Evolutionary conservation across 1,139 yeast species (phyloP).

Genomic region (Suhomyces guaymorum): DNA sequence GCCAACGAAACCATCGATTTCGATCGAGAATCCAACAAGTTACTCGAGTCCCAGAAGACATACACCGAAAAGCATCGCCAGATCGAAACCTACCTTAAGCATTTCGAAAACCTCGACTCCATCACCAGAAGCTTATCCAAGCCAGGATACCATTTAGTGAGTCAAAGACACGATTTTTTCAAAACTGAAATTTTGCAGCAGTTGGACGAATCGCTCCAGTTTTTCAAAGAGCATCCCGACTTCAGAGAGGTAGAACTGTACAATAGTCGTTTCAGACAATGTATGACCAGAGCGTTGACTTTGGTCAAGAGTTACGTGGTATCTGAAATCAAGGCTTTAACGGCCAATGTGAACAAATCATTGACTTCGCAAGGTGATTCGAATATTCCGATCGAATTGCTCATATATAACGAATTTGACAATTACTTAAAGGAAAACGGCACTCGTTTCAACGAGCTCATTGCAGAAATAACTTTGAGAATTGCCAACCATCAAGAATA

Average conservation of each 20-base stretch:
- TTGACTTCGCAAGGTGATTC: constrained; percentile 13
- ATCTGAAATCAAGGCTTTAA: constrained; percentile 51
- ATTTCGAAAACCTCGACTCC: constrained; percentile 70
- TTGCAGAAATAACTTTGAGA: constrained; percentile 53
- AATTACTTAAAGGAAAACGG: constrained; percentile 28
- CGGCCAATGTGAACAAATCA: constrained; percentile 41
- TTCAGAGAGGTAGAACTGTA: constrained; percentile 74
- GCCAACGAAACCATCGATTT: constrained; percentile 62
- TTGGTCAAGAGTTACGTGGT: constrained; percentile 69
- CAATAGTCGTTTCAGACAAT: constrained; percentile 73
- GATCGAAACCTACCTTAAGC: constrained; percentile 53
- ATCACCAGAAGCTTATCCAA: constrained; percentile 69
- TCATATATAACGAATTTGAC: constrained; percentile 56
- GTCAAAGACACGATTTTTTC: constrained; percentile 36
- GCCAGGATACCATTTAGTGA: constrained; percentile 62
- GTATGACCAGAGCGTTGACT: constrained; percentile 80
- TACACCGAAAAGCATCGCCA: constrained; percentile 47
- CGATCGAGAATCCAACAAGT: constrained; percentile 55
- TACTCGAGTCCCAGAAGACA: constrained; percentile 53
- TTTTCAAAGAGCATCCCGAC: constrained; percentile 39
- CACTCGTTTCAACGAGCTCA: constrained; percentile 41
- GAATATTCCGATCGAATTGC: constrained; percentile 24
- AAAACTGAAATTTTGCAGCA: constrained; percentile 46
- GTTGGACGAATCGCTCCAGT: constrained; percentile 55
- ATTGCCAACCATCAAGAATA: constrained; percentile 54